These are phyloP conservation scores for Leishmania aethiopica DNA, from an alignment of 208 protist genomes.

Conservation along the genomic window DNA sequence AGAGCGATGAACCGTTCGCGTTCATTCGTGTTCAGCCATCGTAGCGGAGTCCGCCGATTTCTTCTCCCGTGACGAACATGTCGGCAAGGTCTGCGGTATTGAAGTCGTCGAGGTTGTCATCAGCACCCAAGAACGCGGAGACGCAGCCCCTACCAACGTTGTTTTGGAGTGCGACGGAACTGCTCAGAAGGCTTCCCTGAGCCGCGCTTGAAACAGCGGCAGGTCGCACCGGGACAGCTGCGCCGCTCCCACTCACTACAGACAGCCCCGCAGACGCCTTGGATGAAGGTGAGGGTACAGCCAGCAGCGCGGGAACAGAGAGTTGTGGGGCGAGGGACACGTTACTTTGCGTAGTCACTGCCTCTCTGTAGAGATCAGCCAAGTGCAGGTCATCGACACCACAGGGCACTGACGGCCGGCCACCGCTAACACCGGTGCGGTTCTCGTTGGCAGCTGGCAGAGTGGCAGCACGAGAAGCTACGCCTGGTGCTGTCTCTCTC, in stretches of 20 bases:
- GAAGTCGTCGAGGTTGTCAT: constrained; percentile 40
- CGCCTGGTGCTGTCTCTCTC: not conserved
- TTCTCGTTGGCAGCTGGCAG: not conserved
- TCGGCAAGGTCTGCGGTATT: constrained; percentile 32
- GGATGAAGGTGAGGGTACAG: not conserved
- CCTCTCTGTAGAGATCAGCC: constrained; percentile 6
- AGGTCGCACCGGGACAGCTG: constrained; percentile 6
- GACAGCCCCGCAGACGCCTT: not conserved
- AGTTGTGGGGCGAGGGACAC: not conserved
- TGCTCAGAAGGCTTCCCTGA: not conserved
- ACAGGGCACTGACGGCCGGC: not conserved
- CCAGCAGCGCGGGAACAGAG: not conserved
- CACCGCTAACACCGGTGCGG: not conserved
- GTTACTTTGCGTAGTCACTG: not conserved
- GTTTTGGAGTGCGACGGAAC: not conserved
- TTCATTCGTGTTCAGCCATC: constrained; percentile 13
- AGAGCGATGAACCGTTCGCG: not conserved
- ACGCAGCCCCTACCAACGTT: not conserved
- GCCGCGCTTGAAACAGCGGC: not conserved
- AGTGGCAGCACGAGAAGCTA: not conserved
- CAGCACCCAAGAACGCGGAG: constrained; percentile 3
- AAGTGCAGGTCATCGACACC: constrained; percentile 6
- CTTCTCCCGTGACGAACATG: constrained; percentile 64
- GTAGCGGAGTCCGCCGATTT: constrained; percentile 64
- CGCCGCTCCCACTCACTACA: constrained; percentile 8